phyloP scores from a whole-genome alignment of 768 basidiomycete species.

The Serendipita indica region DNA sequence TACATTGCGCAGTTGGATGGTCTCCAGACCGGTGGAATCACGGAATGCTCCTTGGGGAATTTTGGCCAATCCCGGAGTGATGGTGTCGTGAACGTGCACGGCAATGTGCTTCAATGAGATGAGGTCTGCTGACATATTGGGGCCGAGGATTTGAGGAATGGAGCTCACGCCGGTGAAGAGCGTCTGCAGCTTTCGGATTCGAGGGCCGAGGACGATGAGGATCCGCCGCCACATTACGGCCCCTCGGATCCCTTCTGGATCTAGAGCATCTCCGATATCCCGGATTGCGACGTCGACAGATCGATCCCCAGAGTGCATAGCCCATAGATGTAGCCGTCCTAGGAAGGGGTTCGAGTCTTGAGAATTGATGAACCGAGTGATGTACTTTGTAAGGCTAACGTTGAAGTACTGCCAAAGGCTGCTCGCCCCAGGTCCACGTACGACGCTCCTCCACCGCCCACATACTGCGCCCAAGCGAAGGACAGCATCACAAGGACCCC shows the following conservation, averaged over 20 bases:
- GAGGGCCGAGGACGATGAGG: not conserved
- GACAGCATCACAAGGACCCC: not conserved
- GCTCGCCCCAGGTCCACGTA: not conserved
- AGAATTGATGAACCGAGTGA: not conserved
- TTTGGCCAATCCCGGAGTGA: not conserved
- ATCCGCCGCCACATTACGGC: not conserved
- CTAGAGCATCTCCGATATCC: not conserved
- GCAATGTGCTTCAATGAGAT: not conserved
- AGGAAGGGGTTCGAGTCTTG: not conserved
- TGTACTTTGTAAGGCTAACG: not conserved
- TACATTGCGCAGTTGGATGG: not conserved
- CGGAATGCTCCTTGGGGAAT: not conserved
- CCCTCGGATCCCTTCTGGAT: not conserved
- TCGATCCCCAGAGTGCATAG: not conserved
- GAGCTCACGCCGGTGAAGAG: not conserved
- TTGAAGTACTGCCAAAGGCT: not conserved
- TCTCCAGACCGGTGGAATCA: not conserved
- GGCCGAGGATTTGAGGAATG: not conserved
- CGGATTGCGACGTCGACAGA: not conserved
- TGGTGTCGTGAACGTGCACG: not conserved
- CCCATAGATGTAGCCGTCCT: not conserved
- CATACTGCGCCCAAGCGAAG: not conserved
- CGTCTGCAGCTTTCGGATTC: not conserved
- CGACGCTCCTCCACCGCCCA: not conserved
- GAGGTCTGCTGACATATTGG: not conserved